Base-by-base conservation (phyloP, 2,329 filamentous ascomycete species). In the Scedosporium boydii region DNA sequence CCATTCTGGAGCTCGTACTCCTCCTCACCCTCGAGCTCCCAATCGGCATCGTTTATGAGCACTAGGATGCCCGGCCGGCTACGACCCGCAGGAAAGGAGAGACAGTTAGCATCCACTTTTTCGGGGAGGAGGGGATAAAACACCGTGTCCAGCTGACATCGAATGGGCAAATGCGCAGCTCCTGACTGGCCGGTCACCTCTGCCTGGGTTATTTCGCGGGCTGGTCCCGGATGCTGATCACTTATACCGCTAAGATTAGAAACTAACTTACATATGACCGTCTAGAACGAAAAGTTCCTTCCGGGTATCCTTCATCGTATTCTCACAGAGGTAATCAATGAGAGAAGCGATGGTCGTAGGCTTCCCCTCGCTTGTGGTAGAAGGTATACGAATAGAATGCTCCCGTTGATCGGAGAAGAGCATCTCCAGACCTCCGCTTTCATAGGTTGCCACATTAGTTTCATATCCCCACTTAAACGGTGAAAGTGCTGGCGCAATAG, bases 21-120 rank as follows among this genome's bases (percentile, higher is more conserved):
- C 72, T 95, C 92, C 76, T 98, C 93, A 18, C 93, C 95, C 76
- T 98, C 95, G 12, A 99, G 84, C 75, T 98, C 95, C 95, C 95
- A 99, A 74, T 99, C 95, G 27, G 92, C 91, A 69, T 99, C 95
- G 72, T 99, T 99, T 74, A 99, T 96, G 63, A 99, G 82, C 29
- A 97, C 93, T 53, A 99, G 84, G 73, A 99, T 96, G 2, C 95
- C 95, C 4, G 95, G 95, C 61, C 95, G 92, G 64, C 93, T 98
- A 68, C 64, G 67, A 69, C 53, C 60, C 9, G 60, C 71, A 69
- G 26, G 12, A 27, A 16, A 27, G 23, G 14, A 56, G 51, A 21
- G 21, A 56, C 21, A 23, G 21, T 26, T 42, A 38, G 38, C 21
- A 26, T 10, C 18, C 7, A 23, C 18, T 18, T 23, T 9, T 34